Evolutionary conservation across 306 rosid species (phyloP).

Genomic region (Pterocarpus santalinus): DNA sequence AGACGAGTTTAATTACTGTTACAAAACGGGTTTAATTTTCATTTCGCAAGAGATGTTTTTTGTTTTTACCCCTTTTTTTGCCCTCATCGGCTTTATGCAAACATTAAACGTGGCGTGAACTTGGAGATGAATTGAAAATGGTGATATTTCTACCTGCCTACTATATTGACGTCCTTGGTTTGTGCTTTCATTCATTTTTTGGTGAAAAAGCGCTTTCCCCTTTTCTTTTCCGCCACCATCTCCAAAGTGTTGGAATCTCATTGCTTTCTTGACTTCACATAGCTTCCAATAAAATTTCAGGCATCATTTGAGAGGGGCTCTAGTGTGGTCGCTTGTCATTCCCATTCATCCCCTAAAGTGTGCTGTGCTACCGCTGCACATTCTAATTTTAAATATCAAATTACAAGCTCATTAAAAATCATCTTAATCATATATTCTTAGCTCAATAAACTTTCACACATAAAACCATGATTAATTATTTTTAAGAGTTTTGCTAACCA

Average conservation of each 20-base stretch:
- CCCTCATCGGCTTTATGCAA: no score
- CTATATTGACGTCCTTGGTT: neutral
- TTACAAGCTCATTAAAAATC: neutral
- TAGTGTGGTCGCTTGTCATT: slow-evolving; percentile 20
- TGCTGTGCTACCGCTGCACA: neutral
- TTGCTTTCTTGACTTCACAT: slow-evolving; percentile 51
- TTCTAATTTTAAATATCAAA: slow-evolving; percentile 6
- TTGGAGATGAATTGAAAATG: neutral
- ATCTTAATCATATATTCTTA: neutral
- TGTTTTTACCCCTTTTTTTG: no score
- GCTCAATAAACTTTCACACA: neutral
- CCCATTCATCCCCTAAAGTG: neutral
- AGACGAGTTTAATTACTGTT: neutral
- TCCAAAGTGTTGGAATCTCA: slow-evolving; percentile 36
- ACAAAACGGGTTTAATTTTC: neutral
- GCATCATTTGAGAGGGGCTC: neutral
- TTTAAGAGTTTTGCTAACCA: no score
- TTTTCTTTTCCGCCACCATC: slow-evolving; percentile 16
- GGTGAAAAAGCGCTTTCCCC: neutral
- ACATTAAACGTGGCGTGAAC: no score
- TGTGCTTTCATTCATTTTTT: no score
- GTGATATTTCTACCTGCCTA: neutral
- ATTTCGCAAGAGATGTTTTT: neutral
- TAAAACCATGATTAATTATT: neutral
- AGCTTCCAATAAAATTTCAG: slow-evolving; percentile 3